Evolutionary conservation across 768 basidiomycete genomes (phyloP).

Genomic region (Tephrocybe sp.): DNA sequence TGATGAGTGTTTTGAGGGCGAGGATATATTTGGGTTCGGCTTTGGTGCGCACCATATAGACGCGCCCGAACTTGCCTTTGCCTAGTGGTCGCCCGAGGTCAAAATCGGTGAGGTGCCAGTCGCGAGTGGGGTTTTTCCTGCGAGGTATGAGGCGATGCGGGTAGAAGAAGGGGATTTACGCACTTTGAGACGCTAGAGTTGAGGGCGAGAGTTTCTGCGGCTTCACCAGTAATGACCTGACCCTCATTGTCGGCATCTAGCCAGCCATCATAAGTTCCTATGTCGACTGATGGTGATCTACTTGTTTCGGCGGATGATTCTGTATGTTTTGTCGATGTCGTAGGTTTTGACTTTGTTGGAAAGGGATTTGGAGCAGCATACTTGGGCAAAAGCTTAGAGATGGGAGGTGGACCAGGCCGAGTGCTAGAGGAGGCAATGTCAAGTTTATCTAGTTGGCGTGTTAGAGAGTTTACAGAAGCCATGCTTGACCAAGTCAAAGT

Average conservation of each 20-base stretch:
- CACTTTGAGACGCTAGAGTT: slow-evolving; percentile 76
- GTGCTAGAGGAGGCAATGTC: slow-evolving; percentile 52
- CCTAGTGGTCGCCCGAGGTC: slow-evolving; percentile 95
- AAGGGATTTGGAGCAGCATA: slow-evolving; percentile 66
- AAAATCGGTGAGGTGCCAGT: slow-evolving; percentile 84
- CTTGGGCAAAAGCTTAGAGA: slow-evolving; percentile 72
- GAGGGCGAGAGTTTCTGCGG: slow-evolving; percentile 76
- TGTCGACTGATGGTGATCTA: slow-evolving; percentile 64
- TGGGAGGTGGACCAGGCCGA: slow-evolving; percentile 31
- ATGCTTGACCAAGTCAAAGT: slow-evolving; percentile 14
- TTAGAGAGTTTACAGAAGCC: slow-evolving; percentile 54
- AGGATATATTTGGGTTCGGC: slow-evolving; percentile 84
- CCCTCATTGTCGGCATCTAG: slow-evolving; percentile 84
- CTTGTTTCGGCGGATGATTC: slow-evolving; percentile 11
- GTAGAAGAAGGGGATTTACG: not conserved
- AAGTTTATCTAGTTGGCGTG: slow-evolving; percentile 64
- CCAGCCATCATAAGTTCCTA: slow-evolving; percentile 92
- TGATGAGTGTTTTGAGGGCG: slow-evolving; percentile 95
- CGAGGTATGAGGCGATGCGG: not conserved
- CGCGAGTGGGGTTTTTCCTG: slow-evolving; percentile 71
- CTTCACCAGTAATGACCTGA: slow-evolving; percentile 67
- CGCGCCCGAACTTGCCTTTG: slow-evolving; percentile 97
- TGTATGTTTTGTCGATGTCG: slow-evolving; percentile 42
- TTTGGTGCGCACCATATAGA: slow-evolving; percentile 98
- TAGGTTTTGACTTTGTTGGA: slow-evolving; percentile 29